Evolutionary conservation across 2,329 filamentous ascomycete species (phyloP).

Genomic region (Drechslera avenae): DNA sequence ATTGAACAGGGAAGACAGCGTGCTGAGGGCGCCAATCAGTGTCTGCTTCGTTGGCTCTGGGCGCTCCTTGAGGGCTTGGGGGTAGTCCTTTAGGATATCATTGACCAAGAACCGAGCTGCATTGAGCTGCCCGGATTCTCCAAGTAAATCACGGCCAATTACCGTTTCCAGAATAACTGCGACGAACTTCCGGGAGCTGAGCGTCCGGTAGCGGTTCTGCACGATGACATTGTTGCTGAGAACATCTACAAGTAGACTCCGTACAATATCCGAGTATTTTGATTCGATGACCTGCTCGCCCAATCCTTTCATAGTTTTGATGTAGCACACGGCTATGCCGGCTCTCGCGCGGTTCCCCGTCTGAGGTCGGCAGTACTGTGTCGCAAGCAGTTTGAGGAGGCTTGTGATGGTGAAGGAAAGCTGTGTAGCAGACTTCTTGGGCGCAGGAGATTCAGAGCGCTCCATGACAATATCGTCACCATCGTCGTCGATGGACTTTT

Average conservation of each 20-base stretch:
- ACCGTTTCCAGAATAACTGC: slow-evolving; percentile 83
- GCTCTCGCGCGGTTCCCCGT: slow-evolving; percentile 82
- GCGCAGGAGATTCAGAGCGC: slow-evolving; percentile 74
- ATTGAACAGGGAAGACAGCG: slow-evolving; percentile 76
- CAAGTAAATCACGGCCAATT: slow-evolving; percentile 78
- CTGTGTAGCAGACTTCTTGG: slow-evolving; percentile 71
- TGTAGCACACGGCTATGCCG: slow-evolving; percentile 85
- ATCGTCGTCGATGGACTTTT: slow-evolving; percentile 64
- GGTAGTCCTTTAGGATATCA: slow-evolving; percentile 90
- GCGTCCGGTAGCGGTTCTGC: slow-evolving; percentile 84
- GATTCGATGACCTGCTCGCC: slow-evolving; percentile 83
- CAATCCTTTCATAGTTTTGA: slow-evolving; percentile 75
- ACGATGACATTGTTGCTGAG: slow-evolving; percentile 75
- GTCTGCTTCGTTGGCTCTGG: slow-evolving; percentile 88
- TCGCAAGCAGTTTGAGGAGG: slow-evolving; percentile 77
- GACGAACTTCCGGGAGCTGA: slow-evolving; percentile 84
- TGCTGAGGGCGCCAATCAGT: slow-evolving; percentile 77
- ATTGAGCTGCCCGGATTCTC: slow-evolving; percentile 84
- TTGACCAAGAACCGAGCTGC: slow-evolving; percentile 84
- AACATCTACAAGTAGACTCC: slow-evolving; percentile 79
- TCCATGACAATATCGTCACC: slow-evolving; percentile 74
- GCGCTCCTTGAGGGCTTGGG: slow-evolving; percentile 83
- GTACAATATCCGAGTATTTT: slow-evolving; percentile 80
- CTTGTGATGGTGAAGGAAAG: slow-evolving; percentile 77
- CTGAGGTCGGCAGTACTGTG: slow-evolving; percentile 76